These are phyloP conservation scores for Rugonectria rugulosa DNA, from an alignment of 2,329 filamentous ascomycete species.

Conservation along the genomic window DNA sequence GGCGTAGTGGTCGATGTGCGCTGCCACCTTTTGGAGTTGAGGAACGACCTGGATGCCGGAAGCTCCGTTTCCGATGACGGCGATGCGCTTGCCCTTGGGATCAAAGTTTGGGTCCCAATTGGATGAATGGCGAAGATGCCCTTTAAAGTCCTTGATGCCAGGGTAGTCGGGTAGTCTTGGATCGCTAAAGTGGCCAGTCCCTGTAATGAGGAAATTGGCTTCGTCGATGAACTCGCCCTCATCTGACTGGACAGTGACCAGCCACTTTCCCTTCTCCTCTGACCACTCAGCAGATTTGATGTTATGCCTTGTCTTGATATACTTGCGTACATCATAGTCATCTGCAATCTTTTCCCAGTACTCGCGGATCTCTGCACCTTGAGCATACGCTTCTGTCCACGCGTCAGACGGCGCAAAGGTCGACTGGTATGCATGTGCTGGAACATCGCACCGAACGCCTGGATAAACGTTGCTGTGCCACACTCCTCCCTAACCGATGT, in stretches of 20 bases:
- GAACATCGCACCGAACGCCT: slow-evolving; percentile 4
- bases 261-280: slow-evolving; percentile 6
- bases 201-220: slow-evolving; percentile 6
- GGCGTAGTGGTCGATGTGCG: slow-evolving; percentile 6
- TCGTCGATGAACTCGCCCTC: slow-evolving; percentile 1
- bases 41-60: slow-evolving; percentile 7
- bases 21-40: slow-evolving; percentile 3
- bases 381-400: slow-evolving; percentile 8
- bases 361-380: neutral
- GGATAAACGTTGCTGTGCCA: slow-evolving; percentile 8
- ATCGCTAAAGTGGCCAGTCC: slow-evolving; percentile 4
- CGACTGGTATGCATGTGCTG: slow-evolving; percentile 1
- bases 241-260: neutral
- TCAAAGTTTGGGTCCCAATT: slow-evolving; percentile 10
- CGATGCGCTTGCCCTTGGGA: slow-evolving; percentile 3
- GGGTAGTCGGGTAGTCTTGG: slow-evolving; percentile 8
- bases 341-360: slow-evolving; percentile 8
- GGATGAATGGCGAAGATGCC: slow-evolving; percentile 4
- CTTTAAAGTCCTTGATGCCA: slow-evolving; percentile 6
- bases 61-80: slow-evolving; percentile 7
- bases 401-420: slow-evolving; percentile 1
- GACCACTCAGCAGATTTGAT: slow-evolving; percentile 5
- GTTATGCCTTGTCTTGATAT: neutral
- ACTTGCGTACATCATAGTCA: slow-evolving; percentile 9
- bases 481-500: neutral